Base-by-base conservation (phyloP, 2,329 filamentous ascomycete species). In the Zasmidium cellare region DNA sequence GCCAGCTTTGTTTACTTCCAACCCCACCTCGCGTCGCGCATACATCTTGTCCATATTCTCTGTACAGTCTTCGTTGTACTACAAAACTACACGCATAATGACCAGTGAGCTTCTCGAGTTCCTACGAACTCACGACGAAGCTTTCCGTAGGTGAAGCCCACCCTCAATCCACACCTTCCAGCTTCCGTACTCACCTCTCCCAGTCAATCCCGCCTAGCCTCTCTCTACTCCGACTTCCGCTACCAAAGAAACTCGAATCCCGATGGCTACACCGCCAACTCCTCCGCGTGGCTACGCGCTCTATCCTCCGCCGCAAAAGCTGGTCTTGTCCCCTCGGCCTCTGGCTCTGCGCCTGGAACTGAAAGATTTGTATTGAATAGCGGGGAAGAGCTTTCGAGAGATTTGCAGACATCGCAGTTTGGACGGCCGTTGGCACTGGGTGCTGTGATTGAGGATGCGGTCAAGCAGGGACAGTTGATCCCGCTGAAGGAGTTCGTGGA, bases 181-280 rank as follows among this genome's bases (percentile, higher is more conserved):
- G 24, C 31, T 45, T n/a, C 11, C 48, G 45, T 31, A 38, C 63
- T 62, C 55, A 61, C 51, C 45, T 19, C n/a, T 14, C 22, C 20
- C 20, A 74, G 72, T 64, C 91, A 88, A 77, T 84, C 87, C 62
- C 89, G 92, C 51, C 82, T 96, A 12, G 87, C 90, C 12, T 92
- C 91, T 3, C 85, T 96, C 47, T 96, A 96, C 77, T 92, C 91
- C 49, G 92, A 96, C 73, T 96, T 96, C 71, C 81, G 85, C 38
- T 76, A 84, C 3, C 91, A 93, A 65, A 83, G 83, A 67, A 84
- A 83, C 41, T 84, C 89, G 20, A 96, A 96, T 70, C 90, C 91
- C 1, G 91, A 96, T 72, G 91, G 91, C 68, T 96, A 91, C 77
- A 77, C 81, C 19, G 90, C 91, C 46, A 96, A 96, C 72, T 80